Percentiles rank a stretch among this genome's conserved stretches.
Evolutionary conservation across 2,329 filamentous ascomycete genomes (phyloP).

Genomic region (Alternaria dauci): DNA sequence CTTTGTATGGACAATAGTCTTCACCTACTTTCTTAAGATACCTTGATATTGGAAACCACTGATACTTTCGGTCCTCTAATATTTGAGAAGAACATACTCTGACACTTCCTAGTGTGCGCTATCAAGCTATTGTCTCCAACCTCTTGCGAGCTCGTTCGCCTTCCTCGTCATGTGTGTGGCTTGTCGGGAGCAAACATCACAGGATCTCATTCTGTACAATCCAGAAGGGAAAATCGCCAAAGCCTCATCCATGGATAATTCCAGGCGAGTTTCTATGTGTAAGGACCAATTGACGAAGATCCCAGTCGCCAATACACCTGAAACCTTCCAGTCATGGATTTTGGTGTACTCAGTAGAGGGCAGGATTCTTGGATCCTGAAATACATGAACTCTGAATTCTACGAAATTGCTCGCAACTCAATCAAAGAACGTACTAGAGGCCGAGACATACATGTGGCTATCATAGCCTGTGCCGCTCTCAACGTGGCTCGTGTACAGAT

Average conservation of each 20-base stretch:
- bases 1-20: too few relatives aligned
- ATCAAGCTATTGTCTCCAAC: too few relatives aligned
- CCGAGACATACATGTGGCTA: conserved; percentile 7
- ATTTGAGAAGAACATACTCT: too few relatives aligned
- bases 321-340: conserved; percentile 13
- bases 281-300: background rate
- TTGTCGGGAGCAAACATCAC: too few relatives aligned
- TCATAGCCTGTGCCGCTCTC: conserved; percentile 6
- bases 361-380: conserved; percentile 8
- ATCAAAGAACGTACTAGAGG: conserved; percentile 1
- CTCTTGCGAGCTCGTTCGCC: too few relatives aligned
- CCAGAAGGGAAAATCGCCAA: too few relatives aligned
- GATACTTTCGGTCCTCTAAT: too few relatives aligned
- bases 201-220: too few relatives aligned
- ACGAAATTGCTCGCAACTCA: background rate
- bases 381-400: conserved; percentile 10
- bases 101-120: too few relatives aligned
- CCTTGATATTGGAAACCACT: too few relatives aligned
- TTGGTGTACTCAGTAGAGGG: conserved; percentile 8
- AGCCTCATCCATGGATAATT: background rate
- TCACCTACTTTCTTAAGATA: too few relatives aligned
- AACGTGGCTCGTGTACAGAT: conserved; percentile 8
- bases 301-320: background rate
- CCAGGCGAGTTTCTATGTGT: background rate
- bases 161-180: too few relatives aligned